A percentile compares a stretch with the other conserved stretches of the same genome.
These are phyloP conservation scores for Avena insularis DNA, from an alignment of 176 grass and related monocot genomes.

Conservation along the genomic window DNA sequence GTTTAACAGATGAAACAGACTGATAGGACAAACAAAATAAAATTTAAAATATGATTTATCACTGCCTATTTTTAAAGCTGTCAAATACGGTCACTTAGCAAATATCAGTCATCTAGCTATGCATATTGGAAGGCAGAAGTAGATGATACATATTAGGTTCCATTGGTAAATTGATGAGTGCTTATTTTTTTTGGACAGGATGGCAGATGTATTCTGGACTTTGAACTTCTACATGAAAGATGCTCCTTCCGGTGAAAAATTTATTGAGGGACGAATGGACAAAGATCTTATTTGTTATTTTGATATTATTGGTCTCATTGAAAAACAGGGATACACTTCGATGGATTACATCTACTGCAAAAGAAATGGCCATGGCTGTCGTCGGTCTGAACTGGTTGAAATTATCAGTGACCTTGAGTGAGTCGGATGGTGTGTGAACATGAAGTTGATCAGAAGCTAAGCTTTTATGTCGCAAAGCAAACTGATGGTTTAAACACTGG, in stretches of 20 bases:
- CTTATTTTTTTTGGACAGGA: neutral
- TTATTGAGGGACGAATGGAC: neutral
- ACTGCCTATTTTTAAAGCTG: no score
- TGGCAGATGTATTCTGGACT: neutral
- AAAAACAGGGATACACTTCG: neutral
- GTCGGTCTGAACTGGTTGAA: no score
- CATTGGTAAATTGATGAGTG: neutral
- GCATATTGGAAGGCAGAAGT: neutral
- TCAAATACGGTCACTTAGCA: no score
- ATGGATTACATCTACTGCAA: neutral
- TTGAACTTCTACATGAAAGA: neutral
- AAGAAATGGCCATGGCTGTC: no score
- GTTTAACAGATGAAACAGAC: no score
- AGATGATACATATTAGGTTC: neutral
- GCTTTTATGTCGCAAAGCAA: neutral
- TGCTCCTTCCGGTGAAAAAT: neutral
- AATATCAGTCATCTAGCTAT: no score
- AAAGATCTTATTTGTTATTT: neutral
- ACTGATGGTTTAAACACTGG: neutral
- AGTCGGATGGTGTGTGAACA: no score
- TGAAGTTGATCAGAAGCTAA: neutral
- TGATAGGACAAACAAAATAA: no score
- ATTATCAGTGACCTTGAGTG: no score
- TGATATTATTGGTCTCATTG: neutral
- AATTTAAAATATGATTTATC: no score